Percentiles rank a stretch among this genome's conserved stretches.
phyloP scores from a whole-genome alignment of 208 protist genomes.

The Blastocrithidia nonstop region DNA sequence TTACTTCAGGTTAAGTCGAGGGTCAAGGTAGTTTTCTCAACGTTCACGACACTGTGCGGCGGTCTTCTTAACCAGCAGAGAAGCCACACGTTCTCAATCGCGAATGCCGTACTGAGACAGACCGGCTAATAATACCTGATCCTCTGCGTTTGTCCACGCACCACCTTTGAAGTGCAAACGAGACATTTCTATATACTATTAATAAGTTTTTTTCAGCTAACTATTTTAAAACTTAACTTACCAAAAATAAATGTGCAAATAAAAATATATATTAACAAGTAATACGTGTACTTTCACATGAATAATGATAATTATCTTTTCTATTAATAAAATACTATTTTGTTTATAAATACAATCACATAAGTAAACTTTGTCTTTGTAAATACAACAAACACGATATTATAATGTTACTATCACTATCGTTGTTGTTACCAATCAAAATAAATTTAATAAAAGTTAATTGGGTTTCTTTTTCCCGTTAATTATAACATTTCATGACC shows the following conservation, averaged over 20 bases:
- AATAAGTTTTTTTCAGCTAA: slow-evolving; percentile 4
- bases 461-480: not conserved
- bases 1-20: slow-evolving; percentile 96
- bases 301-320: not conserved
- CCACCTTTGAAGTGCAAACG: slow-evolving; percentile 93
- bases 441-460: too few relatives aligned
- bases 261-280: not conserved
- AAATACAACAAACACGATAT: not conserved
- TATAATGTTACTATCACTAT: not conserved
- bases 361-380: not conserved
- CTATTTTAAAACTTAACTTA: not conserved
- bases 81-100: slow-evolving; percentile 98
- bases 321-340: not conserved
- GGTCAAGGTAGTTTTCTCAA: slow-evolving; percentile 99
- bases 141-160: slow-evolving; percentile 99
- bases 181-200: slow-evolving; percentile 33
- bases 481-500: not conserved
- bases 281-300: not conserved
- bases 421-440: not conserved
- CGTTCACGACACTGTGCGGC: slow-evolving; percentile 98
- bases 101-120: slow-evolving; percentile 99
- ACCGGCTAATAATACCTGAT: slow-evolving; percentile 99
- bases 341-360: slow-evolving; percentile 1
- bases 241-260: not conserved
- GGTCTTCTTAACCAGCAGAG: slow-evolving; percentile 95